These are phyloP conservation scores for Castanopsis chinensis DNA, from an alignment of 306 rosid genomes.

Conservation along the genomic window DNA sequence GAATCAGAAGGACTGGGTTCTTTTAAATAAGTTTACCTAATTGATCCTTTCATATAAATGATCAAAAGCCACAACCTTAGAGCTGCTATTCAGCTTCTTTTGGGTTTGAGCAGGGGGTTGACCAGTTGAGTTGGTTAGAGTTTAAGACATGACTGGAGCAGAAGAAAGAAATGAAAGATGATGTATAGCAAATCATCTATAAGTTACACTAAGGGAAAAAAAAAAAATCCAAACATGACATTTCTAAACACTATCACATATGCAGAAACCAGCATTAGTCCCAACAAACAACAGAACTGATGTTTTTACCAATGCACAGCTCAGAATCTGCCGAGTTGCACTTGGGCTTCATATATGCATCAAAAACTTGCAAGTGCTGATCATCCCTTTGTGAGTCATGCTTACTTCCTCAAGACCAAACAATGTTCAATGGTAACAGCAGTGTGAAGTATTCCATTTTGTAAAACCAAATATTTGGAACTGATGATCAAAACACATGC, in stretches of 20 bases:
- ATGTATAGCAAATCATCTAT: neutral
- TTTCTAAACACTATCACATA: neutral
- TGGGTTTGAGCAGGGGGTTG: neutral
- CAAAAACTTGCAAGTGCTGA: conserved; percentile 46
- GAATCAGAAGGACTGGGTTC: neutral
- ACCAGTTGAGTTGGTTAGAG: no score
- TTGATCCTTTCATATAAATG: neutral
- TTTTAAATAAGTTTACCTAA: neutral
- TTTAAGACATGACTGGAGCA: neutral
- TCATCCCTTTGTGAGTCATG: conserved; percentile 27
- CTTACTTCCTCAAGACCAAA: conserved; percentile 38
- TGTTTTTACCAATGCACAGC: conserved; percentile 42
- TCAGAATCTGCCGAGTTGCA: conserved; percentile 73
- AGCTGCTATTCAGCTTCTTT: neutral
- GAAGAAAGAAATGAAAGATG: neutral
- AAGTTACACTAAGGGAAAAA: no score
- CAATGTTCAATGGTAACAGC: conserved; percentile 14
- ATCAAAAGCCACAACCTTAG: neutral
- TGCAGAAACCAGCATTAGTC: conserved; percentile 9
- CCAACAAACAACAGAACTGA: conserved; percentile 17
- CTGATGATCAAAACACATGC: neutral
- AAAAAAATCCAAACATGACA: neutral
- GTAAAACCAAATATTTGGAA: neutral
- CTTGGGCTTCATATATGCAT: conserved; percentile 74
- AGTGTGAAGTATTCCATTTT: neutral